Conservation (phyloP, 2,329 filamentous ascomycete species). For the Aspergillus novofumigatus region DNA sequence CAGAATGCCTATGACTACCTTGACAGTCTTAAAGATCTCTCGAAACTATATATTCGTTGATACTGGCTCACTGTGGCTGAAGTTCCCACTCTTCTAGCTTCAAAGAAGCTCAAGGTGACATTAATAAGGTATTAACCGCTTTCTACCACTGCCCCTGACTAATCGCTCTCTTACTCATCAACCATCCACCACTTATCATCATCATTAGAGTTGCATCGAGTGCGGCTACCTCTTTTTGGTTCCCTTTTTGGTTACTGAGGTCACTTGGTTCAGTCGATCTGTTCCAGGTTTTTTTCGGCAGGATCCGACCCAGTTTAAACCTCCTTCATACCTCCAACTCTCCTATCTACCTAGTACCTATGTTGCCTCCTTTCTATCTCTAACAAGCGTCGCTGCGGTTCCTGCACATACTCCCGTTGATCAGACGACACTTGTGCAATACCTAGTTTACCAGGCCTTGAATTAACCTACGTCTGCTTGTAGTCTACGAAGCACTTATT, state of each 20-base stretch:
- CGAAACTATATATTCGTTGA: background rate
- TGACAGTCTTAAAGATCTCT: background rate
- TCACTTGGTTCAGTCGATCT: background rate
- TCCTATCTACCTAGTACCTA: background rate
- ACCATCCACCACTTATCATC: background rate
- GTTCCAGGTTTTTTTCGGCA: conserved; percentile 3
- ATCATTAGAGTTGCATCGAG: conserved; percentile 1
- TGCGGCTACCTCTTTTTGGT: background rate
- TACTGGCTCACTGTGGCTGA: background rate
- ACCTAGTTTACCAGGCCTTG: background rate
- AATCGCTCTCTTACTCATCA: too few relatives aligned
- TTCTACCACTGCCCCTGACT: too few relatives aligned
- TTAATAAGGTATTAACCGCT: too few relatives aligned
- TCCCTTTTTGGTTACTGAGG: background rate
- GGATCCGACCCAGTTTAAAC: conserved; percentile 1
- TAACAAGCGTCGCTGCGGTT: background rate
- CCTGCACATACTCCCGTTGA: background rate
- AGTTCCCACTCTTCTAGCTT: too few relatives aligned
- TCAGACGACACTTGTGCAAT: background rate
- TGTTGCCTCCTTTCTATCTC: background rate
- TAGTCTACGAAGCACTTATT: background rate
- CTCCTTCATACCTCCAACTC: background rate
- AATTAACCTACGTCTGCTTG: background rate
- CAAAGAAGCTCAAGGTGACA: too few relatives aligned
- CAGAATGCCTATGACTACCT: background rate